These are phyloP conservation scores for Pistacia atlantica DNA, from an alignment of 345 rosid genomes.

Conservation along the genomic window DNA sequence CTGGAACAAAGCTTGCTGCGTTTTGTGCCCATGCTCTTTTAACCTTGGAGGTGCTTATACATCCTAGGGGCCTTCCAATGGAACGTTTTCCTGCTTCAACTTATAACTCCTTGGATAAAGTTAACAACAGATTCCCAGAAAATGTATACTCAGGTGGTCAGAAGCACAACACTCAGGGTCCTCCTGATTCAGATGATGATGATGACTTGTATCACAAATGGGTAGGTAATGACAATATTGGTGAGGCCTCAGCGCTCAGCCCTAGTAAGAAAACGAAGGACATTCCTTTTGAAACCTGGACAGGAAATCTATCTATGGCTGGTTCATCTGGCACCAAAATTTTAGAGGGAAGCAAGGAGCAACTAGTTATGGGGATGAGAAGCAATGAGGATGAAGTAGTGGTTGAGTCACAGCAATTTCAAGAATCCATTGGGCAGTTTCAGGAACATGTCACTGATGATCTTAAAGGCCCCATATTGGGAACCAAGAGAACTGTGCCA, in stretches of 20 bases:
- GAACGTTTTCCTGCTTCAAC: constrained; percentile 37
- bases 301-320: constrained; percentile 17
- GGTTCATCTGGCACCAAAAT: constrained; percentile 25
- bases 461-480: constrained; percentile 7
- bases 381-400: constrained; percentile 21
- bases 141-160: constrained; percentile 30
- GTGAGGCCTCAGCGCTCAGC: constrained; percentile 21
- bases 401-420: constrained; percentile 29
- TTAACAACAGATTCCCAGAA: constrained; percentile 24
- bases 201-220: constrained; percentile 41
- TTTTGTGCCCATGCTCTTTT: constrained; percentile 77
- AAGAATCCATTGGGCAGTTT: constrained; percentile 31
- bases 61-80: constrained; percentile 75
- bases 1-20: constrained; percentile 54
- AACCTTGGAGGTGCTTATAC: constrained; percentile 78
- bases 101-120: constrained; percentile 22
- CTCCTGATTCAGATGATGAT: constrained; percentile 43
- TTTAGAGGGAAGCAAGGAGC: constrained; percentile 23
- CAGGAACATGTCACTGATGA: constrained; percentile 26
- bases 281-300: constrained; percentile 10
- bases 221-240: constrained; percentile 31
- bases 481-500: constrained; percentile 5
- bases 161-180: constrained; percentile 20
- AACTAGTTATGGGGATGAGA: too few relatives aligned
- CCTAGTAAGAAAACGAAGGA: constrained; percentile 21